Base-by-base conservation (phyloP, 176 grass and related monocot species). In the Musa itinerans region DNA sequence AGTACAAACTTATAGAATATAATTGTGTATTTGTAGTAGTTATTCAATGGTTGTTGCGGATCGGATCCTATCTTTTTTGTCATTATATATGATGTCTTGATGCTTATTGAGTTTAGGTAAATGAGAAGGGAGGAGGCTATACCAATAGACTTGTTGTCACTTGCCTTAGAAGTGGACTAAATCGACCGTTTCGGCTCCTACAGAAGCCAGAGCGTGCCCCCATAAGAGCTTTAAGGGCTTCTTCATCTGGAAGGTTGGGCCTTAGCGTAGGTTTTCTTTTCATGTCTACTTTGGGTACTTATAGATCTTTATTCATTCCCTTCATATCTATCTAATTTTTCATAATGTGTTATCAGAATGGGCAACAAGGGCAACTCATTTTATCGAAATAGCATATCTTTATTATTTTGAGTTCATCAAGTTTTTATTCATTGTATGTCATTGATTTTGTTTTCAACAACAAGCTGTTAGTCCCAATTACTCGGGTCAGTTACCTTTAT, bases 201-300 rank as follows among this genome's bases (percentile, higher is more conserved):
- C 90, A 93, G 85, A 98, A 98, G 84, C 94, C 90, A 82, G 94
- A 98, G 63, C 94, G 94, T 27, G 88, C 94, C 76, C 86, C 94
- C 48, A 98, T 98, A 78, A 91, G 90, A 85, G 94, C 94, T 84
- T 85, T 98, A 79, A 89, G 88, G 73, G 86, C 90, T 79, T 98
- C 94, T 82, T 93, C 94, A 76, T 98, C 94, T 77, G 94, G 94
- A 91, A 87, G 94, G 94, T 98, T 65, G 34, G 80, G 20, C 74
- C 75, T 68, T 73, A 51, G 12, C 25, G 3, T 26, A 82, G 11
- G 66, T 70, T 86, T 50, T 50, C 34, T 50, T 50, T 70, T 16
- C 8, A 70, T 51, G 34, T 16, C 22, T 26, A 70, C 43, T 70
- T 50, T 70, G 22, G 2, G 16, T 20, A 69, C 29, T 64, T 43